A percentile compares a stretch with the other conserved stretches of the same genome.
These are phyloP conservation scores for Leptoxyphium fumago DNA, from an alignment of 2,329 filamentous ascomycete species.

Conservation along the genomic window DNA sequence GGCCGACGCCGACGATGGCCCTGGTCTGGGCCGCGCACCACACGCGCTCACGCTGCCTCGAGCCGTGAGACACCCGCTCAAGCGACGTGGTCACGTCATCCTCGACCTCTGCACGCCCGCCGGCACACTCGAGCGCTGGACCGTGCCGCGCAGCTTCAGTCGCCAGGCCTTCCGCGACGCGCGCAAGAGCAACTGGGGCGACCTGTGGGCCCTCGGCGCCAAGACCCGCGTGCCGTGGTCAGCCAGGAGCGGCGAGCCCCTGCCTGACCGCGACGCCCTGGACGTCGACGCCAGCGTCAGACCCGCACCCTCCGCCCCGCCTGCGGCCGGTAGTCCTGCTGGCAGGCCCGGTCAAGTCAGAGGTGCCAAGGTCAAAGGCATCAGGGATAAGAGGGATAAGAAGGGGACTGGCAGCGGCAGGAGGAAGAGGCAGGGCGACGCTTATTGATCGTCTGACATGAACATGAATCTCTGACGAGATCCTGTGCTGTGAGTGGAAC, in stretches of 20 bases:
- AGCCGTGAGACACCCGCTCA: conserved; percentile 64
- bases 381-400: conserved; percentile 23
- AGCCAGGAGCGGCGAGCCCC: conserved; percentile 27
- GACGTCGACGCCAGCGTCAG: conserved; percentile 5
- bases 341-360: conserved; percentile 16
- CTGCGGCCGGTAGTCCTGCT: conserved; percentile 1
- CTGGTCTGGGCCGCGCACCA: conserved; percentile 4
- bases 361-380: conserved; percentile 20
- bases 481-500: no score
- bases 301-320: background rate
- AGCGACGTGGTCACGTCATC: conserved; percentile 75
- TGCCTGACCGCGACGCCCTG: conserved; percentile 7
- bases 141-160: conserved; percentile 67
- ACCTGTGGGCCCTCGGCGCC: conserved; percentile 87
- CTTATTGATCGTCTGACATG: no score
- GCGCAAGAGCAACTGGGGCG: conserved; percentile 79
- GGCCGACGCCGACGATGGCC: conserved; percentile 1
- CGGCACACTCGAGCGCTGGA: conserved; percentile 84
- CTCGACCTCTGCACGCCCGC: conserved; percentile 81
- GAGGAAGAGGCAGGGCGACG: conserved; percentile 6
- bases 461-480: no score
- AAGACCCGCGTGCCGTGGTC: conserved; percentile 60
- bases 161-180: conserved; percentile 81
- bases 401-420: conserved; percentile 17
- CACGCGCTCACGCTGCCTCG: conserved; percentile 59